Evolutionary conservation across 768 basidiomycete genomes (phyloP).

Genomic region (Auricularia heimuer): DNA sequence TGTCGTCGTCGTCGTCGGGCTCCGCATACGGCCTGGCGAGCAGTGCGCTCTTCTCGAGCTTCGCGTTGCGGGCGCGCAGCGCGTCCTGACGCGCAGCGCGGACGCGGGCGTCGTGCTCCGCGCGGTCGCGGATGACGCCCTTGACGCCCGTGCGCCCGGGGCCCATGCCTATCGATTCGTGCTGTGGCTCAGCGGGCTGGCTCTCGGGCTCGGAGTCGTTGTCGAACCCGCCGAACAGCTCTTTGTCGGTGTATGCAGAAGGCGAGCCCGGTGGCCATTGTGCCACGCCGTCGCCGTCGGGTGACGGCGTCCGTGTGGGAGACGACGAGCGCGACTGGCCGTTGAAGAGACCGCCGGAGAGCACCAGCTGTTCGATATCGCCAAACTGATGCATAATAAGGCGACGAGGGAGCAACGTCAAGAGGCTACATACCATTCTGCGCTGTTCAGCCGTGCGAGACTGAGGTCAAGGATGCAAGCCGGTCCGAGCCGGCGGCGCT

Average conservation of each 20-base stretch:
- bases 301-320: constrained; percentile 1
- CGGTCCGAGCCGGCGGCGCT: no score
- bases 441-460: no score
- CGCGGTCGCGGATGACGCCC: constrained; percentile 73
- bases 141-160: constrained; percentile 83
- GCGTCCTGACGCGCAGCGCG: constrained; percentile 45
- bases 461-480: no score
- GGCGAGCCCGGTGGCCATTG: constrained; percentile 4
- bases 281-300: not conserved
- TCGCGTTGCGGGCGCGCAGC: constrained; percentile 38
- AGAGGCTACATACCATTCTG: no score
- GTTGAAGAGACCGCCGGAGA: constrained; percentile 70
- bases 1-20: constrained; percentile 15
- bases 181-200: constrained; percentile 12
- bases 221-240: not conserved
- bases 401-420: no score
- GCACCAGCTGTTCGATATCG: constrained; percentile 61
- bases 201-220: not conserved
- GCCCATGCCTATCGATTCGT: constrained; percentile 72
- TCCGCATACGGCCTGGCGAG: constrained; percentile 60
- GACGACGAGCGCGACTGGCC: constrained; percentile 11
- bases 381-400: constrained; percentile 19
- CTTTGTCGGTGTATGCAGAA: not conserved
- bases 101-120: constrained; percentile 43
- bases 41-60: constrained; percentile 56